Conservation (phyloP, 225 moss, liverwort and hornwort species). For the Antitrichia curtipendula region DNA sequence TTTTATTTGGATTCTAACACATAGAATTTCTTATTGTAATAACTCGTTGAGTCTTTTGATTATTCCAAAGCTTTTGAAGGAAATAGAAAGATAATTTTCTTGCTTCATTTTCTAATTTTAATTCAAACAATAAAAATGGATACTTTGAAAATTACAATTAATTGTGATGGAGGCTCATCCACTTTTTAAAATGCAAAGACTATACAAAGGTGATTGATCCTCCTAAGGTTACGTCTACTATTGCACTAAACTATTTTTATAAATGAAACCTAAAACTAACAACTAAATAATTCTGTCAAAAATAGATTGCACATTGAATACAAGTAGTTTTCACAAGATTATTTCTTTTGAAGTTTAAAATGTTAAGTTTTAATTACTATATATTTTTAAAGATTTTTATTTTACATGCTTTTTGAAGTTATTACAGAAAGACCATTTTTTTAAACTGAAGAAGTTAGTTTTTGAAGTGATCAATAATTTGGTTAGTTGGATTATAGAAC, state of each 20-base stretch:
- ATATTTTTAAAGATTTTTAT: neutral
- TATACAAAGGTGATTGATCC: neutral
- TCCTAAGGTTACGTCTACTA: fast-evolving
- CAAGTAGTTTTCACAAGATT: neutral
- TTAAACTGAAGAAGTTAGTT: neutral
- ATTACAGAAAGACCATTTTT: neutral
- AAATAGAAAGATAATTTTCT: fast-evolving
- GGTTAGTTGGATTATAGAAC: neutral
- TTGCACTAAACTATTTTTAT: neutral
- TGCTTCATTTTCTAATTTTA: neutral
- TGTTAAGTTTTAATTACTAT: too few relatives aligned
- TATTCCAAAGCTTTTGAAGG: neutral
- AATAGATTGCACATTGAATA: neutral
- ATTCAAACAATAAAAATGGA: neutral
- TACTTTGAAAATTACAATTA: neutral
- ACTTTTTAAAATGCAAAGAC: fast-evolving
- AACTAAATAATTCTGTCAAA: neutral
- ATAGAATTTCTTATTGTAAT: neutral
- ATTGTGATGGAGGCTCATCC: neutral
- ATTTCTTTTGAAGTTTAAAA: neutral
- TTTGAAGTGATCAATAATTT: neutral
- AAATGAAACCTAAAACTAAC: neutral
- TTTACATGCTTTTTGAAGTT: neutral
- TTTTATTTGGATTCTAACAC: neutral
- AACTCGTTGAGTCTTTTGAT: too few relatives aligned